Conservation (phyloP, 1,284 basidiomycete genomes). For the Porogramme epimiltina region DNA sequence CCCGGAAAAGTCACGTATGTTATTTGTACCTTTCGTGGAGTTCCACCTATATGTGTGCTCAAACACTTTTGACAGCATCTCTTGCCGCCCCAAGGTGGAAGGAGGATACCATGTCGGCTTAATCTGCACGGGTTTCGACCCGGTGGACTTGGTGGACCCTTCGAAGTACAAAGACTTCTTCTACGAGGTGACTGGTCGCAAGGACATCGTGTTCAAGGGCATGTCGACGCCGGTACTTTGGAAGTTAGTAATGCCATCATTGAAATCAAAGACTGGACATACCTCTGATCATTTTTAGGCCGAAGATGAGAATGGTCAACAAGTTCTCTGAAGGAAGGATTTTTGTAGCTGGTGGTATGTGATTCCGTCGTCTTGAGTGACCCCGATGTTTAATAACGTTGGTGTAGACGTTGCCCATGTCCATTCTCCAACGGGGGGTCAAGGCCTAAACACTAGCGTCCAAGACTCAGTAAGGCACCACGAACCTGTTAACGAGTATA, state of each 20-base stretch:
- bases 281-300: constrained; percentile 22
- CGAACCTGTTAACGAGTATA: constrained; percentile 18
- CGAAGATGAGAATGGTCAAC: constrained; percentile 40
- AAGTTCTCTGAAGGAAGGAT: constrained; percentile 35
- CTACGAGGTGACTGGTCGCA: constrained; percentile 2
- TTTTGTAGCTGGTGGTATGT: constrained; percentile 39
- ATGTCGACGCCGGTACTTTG: constrained; percentile 6
- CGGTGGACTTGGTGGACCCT: constrained; percentile 7
- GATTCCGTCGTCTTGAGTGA: not conserved
- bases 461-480: constrained; percentile 24
- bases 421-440: constrained; percentile 33
- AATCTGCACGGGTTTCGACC: constrained; percentile 9
- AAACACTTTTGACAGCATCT: constrained; percentile 4
- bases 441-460: constrained; percentile 31
- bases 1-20: constrained; percentile 19
- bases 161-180: constrained; percentile 10
- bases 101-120: constrained; percentile 8
- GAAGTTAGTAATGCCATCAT: constrained; percentile 6
- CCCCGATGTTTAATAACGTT: not conserved
- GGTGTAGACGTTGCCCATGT: constrained; percentile 30
- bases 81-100: constrained; percentile 1
- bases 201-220: constrained; percentile 6
- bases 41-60: too few relatives aligned
- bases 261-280: not conserved
- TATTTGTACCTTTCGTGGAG: not conserved